Conservation (phyloP, 1,139 yeast species). For the Geotrichum histeridarum region DNA sequence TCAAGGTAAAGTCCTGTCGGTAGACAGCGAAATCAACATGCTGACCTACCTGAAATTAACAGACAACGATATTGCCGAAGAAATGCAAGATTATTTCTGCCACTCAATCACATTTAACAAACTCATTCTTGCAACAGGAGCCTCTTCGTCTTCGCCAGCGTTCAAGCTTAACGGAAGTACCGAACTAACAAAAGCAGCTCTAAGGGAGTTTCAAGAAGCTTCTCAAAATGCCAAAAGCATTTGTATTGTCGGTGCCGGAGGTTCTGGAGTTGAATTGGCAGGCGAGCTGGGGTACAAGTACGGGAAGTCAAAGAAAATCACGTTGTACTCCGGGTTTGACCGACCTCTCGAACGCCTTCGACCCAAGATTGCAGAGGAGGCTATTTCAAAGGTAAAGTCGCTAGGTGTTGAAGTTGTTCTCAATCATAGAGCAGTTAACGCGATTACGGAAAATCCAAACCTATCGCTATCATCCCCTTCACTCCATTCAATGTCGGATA, state of each 20-base stretch:
- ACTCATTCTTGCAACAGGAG: slow-evolving; percentile 20
- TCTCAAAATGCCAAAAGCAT: slow-evolving; percentile 20
- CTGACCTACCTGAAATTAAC: slow-evolving; percentile 13
- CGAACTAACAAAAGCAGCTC: slow-evolving; percentile 14
- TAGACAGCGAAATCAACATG: slow-evolving; percentile 11
- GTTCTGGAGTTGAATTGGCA: slow-evolving; percentile 30
- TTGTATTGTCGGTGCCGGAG: slow-evolving; percentile 29
- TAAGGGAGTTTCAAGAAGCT: slow-evolving; percentile 11
- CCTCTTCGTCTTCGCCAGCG: slow-evolving; percentile 19
- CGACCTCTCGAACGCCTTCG: slow-evolving; percentile 14
- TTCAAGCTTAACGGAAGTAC: slow-evolving; percentile 19
- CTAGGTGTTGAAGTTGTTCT: slow-evolving; percentile 15
- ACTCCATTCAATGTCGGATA: neutral
- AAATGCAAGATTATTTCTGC: slow-evolving; percentile 12
- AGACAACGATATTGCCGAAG: slow-evolving; percentile 9
- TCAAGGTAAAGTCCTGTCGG: slow-evolving; percentile 18
- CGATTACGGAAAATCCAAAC: slow-evolving; percentile 1
- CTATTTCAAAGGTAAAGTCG: slow-evolving; percentile 13
- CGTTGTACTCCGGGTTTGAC: slow-evolving; percentile 14
- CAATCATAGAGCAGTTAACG: slow-evolving; percentile 9
- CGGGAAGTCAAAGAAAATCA: slow-evolving; percentile 21
- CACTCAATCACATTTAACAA: slow-evolving; percentile 13
- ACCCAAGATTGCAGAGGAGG: slow-evolving; percentile 15
- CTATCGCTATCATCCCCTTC: neutral
- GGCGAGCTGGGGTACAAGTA: slow-evolving; percentile 27